Base-by-base conservation (phyloP, 148 eudicot genomes). In the Cornus kousa region DNA sequence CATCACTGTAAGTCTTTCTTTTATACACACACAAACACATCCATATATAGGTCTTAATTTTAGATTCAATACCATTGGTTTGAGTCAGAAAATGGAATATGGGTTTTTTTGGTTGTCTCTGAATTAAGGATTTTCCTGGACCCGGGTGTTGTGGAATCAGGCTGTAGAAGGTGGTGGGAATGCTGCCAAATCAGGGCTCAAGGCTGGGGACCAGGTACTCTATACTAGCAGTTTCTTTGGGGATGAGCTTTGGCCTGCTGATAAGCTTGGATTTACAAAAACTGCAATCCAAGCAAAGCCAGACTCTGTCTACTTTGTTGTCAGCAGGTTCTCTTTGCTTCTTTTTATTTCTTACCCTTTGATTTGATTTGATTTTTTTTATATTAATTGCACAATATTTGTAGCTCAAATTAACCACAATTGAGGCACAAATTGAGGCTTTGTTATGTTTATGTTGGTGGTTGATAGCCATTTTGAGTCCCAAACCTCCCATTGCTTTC, bases 191-290 rank as follows among this genome's bases (percentile, higher is more conserved):
- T 92, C 95, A 32, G 99, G 99, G 77, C 89, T 93, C 7, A 96
- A 93, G 77, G 81, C 84, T 0, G 99, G 99, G 57, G 99, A 96
- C 81, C 99, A 96, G 76, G 99, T 96, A 32, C 78, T 96, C 19
- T 96, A 96, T 83, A 96, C 99, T 0, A 96, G 99, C 90, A 96
- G 99, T 80, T 96, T 96, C 88, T 96, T 96, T 73, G 99, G 99
- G n/a, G 99, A 96, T 81, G 99, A 96, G 65, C 93, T 96, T 35
- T 96, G 94, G 94, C 96, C 94, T 19, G 94, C 96, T 23, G 97
- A 89, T 60, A 89, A 88, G 90, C 93, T 95, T 24, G 97, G 98
- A 9, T 95, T 95, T 74, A 93, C 98, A 2, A 95, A 95, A 86
- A 95, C 98, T 37, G 98, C 98, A 67, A 93, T 95, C 77, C 93